Evolutionary conservation across 129 eudicot genomes (phyloP), one percentile per base, ranked within the genome.

Genomic region (Centaurea solstitialis): DNA sequence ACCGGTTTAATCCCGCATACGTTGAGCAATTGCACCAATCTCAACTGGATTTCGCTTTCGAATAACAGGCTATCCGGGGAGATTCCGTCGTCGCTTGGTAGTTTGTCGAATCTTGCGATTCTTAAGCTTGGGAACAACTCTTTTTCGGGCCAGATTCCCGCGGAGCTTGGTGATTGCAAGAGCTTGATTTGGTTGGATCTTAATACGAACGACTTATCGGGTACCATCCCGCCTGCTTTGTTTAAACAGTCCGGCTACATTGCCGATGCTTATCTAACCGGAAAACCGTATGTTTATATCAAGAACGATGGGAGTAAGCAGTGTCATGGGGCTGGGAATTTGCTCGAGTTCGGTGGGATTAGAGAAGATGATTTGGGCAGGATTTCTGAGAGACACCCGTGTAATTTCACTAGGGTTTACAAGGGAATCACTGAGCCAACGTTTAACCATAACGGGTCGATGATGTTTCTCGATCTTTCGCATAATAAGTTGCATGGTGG

Each of bases 121-220:
- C 88, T 92, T 9, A 92, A 90, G 91, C 95, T 92, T 12, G 88
- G 90, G 10, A 92, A 92, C 79, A 92, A 92, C 78, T 90, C 97
- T 0, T 73, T 92, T 26, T 76, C 88, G 0, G 95, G 95, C 57
- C 74, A 2, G 1, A 84, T 92, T 9, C 97, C 97, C 0, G 28
- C 70, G 1, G 97, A 92, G 77, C 83, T 92, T n/a, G 97, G 95
- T 18, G 89, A 90, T 69, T 90, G 95, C 64, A 75, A 64, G 45
- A 92, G 93, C 83, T 83, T 92, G 90, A 76, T 92, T 37, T 92
- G 97, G 97, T 78, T 92, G 83, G 97, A 92, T 85, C 81, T 92
- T 43, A 90, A 92, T 37, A 88, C 90, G 9, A 92, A 92, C 70
- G 26, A 41, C 28, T 68, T 92, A 66, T 86, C 74, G 17, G 97